Percentiles rank a stretch among this genome's conserved stretches.
Conservation (phyloP, 345 rosid genomes). For the Salix udensis region DNA sequence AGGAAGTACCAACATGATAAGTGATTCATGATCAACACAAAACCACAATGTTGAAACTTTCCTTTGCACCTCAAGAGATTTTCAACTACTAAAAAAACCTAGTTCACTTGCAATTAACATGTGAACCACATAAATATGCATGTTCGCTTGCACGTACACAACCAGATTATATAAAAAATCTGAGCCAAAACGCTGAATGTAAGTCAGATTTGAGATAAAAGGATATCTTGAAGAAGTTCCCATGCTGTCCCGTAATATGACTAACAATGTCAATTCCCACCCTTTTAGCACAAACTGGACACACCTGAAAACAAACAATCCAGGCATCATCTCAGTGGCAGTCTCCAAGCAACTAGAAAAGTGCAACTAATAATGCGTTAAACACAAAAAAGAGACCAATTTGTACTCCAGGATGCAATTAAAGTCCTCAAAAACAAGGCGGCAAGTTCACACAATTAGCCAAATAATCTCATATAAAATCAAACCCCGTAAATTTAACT, state of each 20-base stretch:
- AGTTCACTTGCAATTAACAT: neutral
- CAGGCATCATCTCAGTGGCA: neutral
- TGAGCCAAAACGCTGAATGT: neutral
- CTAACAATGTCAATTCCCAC: conserved; percentile 67
- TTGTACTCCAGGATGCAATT: neutral
- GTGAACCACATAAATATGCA: neutral
- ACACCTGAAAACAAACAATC: conserved; percentile 45
- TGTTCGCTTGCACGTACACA: neutral
- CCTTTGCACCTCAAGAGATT: neutral
- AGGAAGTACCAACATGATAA: neutral
- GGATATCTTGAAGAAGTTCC: conserved; percentile 80
- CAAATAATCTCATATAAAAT: neutral
- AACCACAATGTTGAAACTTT: neutral
- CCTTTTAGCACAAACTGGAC: conserved; percentile 70
- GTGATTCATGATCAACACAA: neutral
- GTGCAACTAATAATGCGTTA: neutral
- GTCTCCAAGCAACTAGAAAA: neutral
- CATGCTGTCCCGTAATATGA: conserved; percentile 71
- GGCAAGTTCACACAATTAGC: neutral
- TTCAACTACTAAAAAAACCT: neutral
- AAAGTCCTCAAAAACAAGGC: neutral
- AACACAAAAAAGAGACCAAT: neutral
- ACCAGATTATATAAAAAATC: neutral
- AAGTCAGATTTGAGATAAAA: conserved; percentile 14
- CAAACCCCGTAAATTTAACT: neutral